Percentiles rank a stretch among this genome's conserved stretches.
Evolutionary conservation across 371 early-diverging fungal species (phyloP).

Genomic region (Mortierella sp.): DNA sequence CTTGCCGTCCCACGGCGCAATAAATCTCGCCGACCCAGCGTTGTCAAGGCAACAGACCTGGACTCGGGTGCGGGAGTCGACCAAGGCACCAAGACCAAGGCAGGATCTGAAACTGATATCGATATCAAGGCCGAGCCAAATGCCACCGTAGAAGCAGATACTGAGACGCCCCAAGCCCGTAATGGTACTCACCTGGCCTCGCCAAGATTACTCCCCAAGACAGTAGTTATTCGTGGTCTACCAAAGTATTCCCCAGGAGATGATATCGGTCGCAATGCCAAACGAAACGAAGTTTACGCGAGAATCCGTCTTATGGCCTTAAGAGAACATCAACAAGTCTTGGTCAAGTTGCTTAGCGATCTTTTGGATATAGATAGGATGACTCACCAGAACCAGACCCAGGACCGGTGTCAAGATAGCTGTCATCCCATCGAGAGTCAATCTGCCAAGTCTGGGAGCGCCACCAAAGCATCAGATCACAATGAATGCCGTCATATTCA

Average conservation of each 20-base stretch:
- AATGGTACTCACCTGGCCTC: background rate
- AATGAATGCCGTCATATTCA: background rate
- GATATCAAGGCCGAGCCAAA: background rate
- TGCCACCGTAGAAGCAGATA: background rate
- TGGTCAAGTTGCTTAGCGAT: conserved; percentile 15
- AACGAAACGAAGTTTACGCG: conserved; percentile 29
- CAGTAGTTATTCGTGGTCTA: conserved; percentile 2
- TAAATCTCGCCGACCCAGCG: background rate
- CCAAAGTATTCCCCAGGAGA: conserved; percentile 22
- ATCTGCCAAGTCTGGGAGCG: background rate
- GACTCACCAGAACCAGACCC: background rate
- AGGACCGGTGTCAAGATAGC: background rate
- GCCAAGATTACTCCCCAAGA: background rate
- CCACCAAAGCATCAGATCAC: background rate
- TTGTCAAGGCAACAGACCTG: background rate
- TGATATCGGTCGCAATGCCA: conserved; percentile 19
- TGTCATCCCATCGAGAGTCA: background rate
- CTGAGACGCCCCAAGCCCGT: background rate
- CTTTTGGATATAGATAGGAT: conserved; percentile 10
- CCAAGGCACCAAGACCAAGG: background rate
- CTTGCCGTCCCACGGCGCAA: background rate
- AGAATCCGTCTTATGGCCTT: conserved; percentile 22
- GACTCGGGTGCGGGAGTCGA: background rate
- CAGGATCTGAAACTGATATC: background rate
- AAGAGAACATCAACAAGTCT: conserved; percentile 29